phyloP scores from a whole-genome alignment of 202 grass and related monocot species.

The Saccharum hybrid region DNA sequence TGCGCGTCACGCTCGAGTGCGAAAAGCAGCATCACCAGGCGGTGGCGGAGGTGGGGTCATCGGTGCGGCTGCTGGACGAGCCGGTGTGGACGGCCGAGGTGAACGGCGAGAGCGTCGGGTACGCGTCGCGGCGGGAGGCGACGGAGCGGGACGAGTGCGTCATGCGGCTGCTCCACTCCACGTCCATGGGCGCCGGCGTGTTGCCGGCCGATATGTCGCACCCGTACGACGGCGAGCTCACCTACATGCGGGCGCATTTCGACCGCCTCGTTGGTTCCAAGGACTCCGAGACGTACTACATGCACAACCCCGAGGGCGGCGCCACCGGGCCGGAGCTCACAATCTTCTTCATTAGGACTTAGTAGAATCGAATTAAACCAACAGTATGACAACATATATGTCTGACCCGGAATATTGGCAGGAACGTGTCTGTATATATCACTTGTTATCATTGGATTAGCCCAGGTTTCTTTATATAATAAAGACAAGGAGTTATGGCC shows the following conservation, averaged over 20 bases:
- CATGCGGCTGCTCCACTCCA: slow-evolving; percentile 78
- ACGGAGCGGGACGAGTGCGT: slow-evolving; percentile 67
- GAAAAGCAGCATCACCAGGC: slow-evolving; percentile 54
- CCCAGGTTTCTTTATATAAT: not conserved
- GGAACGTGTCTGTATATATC: slow-evolving; percentile 14
- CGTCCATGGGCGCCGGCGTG: slow-evolving; percentile 91
- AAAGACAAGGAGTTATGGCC: not conserved
- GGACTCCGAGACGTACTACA: slow-evolving; percentile 93
- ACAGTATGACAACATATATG: not conserved
- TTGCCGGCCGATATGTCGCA: slow-evolving; percentile 70
- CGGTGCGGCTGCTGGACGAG: slow-evolving; percentile 60
- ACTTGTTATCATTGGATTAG: not conserved
- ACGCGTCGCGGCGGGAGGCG: slow-evolving; percentile 62
- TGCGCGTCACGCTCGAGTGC: slow-evolving; percentile 89
- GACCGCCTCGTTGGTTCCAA: slow-evolving; percentile 81
- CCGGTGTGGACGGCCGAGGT: slow-evolving; percentile 70
- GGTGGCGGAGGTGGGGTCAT: not conserved
- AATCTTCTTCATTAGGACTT: slow-evolving; percentile 84
- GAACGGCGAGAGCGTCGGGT: slow-evolving; percentile 79
- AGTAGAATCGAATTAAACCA: not conserved
- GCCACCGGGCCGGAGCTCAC: slow-evolving; percentile 66
- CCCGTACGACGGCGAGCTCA: slow-evolving; percentile 68
- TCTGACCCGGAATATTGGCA: not conserved
- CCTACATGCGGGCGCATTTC: slow-evolving; percentile 81
- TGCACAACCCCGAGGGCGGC: slow-evolving; percentile 78